phyloP scores from a whole-genome alignment of 2,329 filamentous ascomycete species.

The Ceratocystis eucalypticola region DNA sequence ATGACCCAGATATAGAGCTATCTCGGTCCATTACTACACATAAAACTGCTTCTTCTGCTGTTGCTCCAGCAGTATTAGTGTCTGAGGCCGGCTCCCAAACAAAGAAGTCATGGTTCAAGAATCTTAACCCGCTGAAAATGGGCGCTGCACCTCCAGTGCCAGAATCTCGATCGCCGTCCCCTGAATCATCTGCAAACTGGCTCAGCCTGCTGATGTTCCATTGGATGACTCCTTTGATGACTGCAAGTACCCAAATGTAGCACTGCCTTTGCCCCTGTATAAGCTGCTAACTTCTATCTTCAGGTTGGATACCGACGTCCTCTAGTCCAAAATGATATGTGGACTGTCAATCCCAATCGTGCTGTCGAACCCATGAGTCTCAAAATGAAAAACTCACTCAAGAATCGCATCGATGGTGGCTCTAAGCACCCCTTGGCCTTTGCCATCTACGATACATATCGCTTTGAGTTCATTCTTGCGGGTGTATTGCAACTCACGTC shows the following conservation, averaged over 20 bases:
- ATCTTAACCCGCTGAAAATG: slow-evolving; percentile 48
- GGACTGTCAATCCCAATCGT: slow-evolving; percentile 71
- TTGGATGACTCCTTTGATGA: slow-evolving; percentile 86
- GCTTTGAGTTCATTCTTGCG: slow-evolving; percentile 70
- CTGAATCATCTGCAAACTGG: slow-evolving; percentile 59
- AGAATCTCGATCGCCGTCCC: slow-evolving; percentile 39
- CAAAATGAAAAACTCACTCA: slow-evolving; percentile 54
- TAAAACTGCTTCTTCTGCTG: neutral
- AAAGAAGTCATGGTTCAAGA: slow-evolving; percentile 45
- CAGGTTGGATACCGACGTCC: slow-evolving; percentile 73
- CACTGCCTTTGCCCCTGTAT: neutral
- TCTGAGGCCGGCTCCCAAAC: neutral
- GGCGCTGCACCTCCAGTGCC: slow-evolving; percentile 43
- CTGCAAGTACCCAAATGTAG: slow-evolving; percentile 33
- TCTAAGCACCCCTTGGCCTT: slow-evolving; percentile 61
- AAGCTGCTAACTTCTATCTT: slow-evolving; percentile 4
- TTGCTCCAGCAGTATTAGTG: neutral
- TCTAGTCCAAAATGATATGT: slow-evolving; percentile 75
- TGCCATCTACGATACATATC: slow-evolving; percentile 78
- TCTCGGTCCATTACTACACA: neutral
- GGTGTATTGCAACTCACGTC: slow-evolving; percentile 62
- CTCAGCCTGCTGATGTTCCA: slow-evolving; percentile 68
- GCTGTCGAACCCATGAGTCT: slow-evolving; percentile 55
- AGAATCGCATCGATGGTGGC: slow-evolving; percentile 51
- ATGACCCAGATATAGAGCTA: neutral